Base-by-base conservation (phyloP, 805 yeast genomes). In the Monosporozyma unispora region DNA sequence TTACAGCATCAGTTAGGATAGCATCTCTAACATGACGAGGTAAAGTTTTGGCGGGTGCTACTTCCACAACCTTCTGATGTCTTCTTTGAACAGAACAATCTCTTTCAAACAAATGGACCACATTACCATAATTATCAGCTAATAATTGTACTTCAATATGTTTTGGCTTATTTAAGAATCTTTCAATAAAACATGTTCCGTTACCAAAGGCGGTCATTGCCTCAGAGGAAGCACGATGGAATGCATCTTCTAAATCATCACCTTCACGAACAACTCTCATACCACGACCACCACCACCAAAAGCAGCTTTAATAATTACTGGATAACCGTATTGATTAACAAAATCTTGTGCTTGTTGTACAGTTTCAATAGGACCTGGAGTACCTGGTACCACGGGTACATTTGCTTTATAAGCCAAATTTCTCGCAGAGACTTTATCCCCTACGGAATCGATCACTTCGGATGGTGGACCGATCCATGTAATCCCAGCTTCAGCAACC, bases 211-310 rank as follows among this genome's bases (percentile, higher is more conserved):
- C 82, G 37, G 96, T 79, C 62, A 80, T 77, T 52, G 98, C 98
- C 75, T 91, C 99, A 42, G 96, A 85, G 27, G 84, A 80, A 35
- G 98, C 98, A 71, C 99, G 84, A 62, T 76, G 72, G 74, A 93
- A 91, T 35, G 98, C 97, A 67, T 91, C 97, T 42, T 67, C 83
- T 52, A 91, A 80, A 68, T 83, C 87, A 60, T 93, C 99, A 61
- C 96, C 97, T 70, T 91, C 96, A 63, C 95, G 78, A 44, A 91
- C 99, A 46, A 91, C 99, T 74, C 99, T 83, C 98, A 91, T 93
- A 79, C 99, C 99, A 72, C 98, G 82, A 65, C 99, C 99, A 77
- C 99, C 99, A 72, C 99, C 99, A 68, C 99, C 99, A 64, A 86
- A 93, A 37, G 99, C 99, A 44, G 99, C 99, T 72, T 91, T 91